phyloP scores from a whole-genome alignment of 768 basidiomycete genomes.

The Lactarius psammicola region DNA sequence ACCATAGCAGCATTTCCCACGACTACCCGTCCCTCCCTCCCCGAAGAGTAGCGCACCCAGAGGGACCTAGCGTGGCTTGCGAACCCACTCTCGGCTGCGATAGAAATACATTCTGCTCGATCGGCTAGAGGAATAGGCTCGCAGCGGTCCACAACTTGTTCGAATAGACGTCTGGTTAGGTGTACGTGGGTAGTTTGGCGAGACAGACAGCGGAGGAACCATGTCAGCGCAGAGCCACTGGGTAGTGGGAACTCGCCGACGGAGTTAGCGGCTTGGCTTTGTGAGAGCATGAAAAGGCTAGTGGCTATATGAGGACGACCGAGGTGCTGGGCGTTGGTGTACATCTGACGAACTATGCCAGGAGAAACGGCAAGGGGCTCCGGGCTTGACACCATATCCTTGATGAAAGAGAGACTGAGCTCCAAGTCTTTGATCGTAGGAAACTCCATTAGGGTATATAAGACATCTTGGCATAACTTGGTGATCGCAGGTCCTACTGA shows the following conservation, averaged over 20 bases:
- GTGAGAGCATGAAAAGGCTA: slow-evolving; percentile 48
- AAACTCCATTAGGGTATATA: slow-evolving; percentile 32
- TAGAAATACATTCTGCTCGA: slow-evolving; percentile 51
- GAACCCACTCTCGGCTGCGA: slow-evolving; percentile 48
- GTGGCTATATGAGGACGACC: slow-evolving; percentile 39
- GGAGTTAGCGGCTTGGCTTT: slow-evolving; percentile 35
- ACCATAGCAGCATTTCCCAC: slow-evolving; percentile 45
- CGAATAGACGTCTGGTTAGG: slow-evolving; percentile 49
- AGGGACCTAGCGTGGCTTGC: slow-evolving; percentile 48
- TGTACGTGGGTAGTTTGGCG: slow-evolving; percentile 41
- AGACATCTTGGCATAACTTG: slow-evolving; percentile 43
- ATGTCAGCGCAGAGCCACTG: slow-evolving; percentile 43
- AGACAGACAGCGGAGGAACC: slow-evolving; percentile 52
- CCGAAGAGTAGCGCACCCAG: slow-evolving; percentile 55
- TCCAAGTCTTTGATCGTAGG: slow-evolving; percentile 37
- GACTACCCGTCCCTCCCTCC: slow-evolving; percentile 42
- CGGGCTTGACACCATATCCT: slow-evolving; percentile 36
- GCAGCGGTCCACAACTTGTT: slow-evolving; percentile 45
- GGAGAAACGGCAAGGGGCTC: slow-evolving; percentile 42
- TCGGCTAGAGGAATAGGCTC: slow-evolving; percentile 44
- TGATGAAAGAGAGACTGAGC: slow-evolving; percentile 45
- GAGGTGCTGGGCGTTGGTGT: slow-evolving; percentile 23
- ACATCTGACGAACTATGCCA: slow-evolving; percentile 41
- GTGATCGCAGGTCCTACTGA: slow-evolving; percentile 32
- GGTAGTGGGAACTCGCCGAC: slow-evolving; percentile 52